phyloP scores from a whole-genome alignment of 139 green algal genomes.

The Yamagishiella unicocca region DNA sequence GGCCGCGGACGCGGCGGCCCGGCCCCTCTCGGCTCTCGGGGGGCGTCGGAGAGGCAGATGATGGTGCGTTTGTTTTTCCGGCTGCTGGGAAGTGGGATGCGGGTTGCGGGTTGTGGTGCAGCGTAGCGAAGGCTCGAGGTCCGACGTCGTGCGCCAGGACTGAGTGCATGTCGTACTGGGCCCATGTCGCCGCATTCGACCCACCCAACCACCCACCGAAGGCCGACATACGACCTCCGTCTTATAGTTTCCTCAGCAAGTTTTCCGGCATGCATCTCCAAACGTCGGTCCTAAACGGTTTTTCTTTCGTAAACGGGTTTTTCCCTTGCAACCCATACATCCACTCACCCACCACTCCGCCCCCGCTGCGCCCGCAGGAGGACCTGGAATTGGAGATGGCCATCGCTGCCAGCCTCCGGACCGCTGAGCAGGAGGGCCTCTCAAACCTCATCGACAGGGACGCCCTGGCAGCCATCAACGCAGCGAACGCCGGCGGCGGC shows the following conservation, averaged over 20 bases:
- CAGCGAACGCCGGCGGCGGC: neutral
- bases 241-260: no score
- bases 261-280: no score
- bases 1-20: neutral
- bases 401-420: conserved; percentile 31
- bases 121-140: no score
- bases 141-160: no score
- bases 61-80: no score
- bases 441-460: conserved; percentile 27
- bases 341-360: neutral
- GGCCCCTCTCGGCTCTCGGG: neutral
- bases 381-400: conserved; percentile 33
- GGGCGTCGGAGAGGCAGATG: neutral
- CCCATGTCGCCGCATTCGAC: no score
- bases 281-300: no score
- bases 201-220: no score
- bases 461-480: neutral
- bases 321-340: neutral
- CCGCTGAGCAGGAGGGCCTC: conserved; percentile 38
- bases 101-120: no score
- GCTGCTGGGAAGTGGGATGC: no score
- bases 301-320: neutral
- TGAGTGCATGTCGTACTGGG: no score
- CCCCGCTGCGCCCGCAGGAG: neutral
- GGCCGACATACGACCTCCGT: no score